These are phyloP conservation scores for Dipteronia dyeriana DNA, from an alignment of 345 rosid species.

Conservation along the genomic window DNA sequence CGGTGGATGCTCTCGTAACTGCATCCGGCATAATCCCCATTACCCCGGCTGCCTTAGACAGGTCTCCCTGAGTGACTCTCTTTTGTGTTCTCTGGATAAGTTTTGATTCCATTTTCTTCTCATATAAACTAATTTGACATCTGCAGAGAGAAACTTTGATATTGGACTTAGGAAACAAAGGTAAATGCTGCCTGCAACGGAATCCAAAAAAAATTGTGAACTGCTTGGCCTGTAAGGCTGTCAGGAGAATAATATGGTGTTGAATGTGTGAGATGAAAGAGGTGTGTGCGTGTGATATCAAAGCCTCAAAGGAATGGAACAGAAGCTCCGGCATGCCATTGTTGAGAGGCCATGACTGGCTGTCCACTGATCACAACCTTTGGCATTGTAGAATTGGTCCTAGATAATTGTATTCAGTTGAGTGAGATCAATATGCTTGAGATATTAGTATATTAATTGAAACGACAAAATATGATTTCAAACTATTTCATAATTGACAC, in stretches of 20 bases:
- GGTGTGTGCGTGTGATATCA: neutral
- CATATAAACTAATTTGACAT: neutral
- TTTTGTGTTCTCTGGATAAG: neutral
- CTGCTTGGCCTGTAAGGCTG: constrained; percentile 1
- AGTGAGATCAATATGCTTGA: constrained; percentile 15
- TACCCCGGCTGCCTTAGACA: constrained; percentile 57
- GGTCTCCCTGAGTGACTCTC: constrained; percentile 33
- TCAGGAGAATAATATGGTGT: constrained; percentile 7
- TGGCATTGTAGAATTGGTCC: neutral
- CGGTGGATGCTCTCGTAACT: constrained; percentile 76
- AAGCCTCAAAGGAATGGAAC: neutral
- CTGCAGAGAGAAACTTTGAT: constrained; percentile 38
- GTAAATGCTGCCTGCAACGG: constrained; percentile 12
- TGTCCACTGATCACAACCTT: constrained; percentile 10
- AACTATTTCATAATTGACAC: neutral
- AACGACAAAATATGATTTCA: neutral
- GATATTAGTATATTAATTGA: constrained; percentile 9
- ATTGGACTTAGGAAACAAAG: constrained; percentile 14
- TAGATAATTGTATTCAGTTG: neutral
- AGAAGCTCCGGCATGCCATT: neutral
- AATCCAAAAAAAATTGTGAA: neutral
- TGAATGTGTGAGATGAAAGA: neutral
- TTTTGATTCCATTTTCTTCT: constrained; percentile 3
- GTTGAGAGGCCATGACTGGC: constrained; percentile 9
- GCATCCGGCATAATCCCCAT: constrained; percentile 72